Evolutionary conservation across 306 rosid species (phyloP).

Genomic region (Pterocarpus macrocarpus): DNA sequence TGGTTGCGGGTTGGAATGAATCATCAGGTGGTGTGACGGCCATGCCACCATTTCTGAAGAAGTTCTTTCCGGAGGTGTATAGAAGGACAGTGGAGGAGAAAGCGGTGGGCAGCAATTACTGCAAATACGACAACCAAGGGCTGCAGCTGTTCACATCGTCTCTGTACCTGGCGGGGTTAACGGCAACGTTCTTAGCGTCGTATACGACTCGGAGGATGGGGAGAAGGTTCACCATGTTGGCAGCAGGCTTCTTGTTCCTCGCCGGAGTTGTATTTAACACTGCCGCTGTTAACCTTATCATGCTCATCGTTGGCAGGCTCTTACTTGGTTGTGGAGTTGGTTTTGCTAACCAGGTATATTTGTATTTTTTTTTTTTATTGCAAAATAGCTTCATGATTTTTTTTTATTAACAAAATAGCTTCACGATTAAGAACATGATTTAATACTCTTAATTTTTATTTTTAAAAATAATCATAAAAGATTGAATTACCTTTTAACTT

Average conservation of each 20-base stretch:
- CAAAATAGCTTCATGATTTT: no score
- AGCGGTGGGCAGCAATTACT: slow-evolving; percentile 58
- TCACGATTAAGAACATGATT: no score
- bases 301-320: slow-evolving; percentile 74
- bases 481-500: no score
- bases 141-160: slow-evolving; percentile 82
- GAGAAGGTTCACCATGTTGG: slow-evolving; percentile 72
- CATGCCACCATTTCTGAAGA: slow-evolving; percentile 65
- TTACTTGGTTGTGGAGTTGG: slow-evolving; percentile 89
- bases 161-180: slow-evolving; percentile 74
- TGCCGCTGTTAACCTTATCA: slow-evolving; percentile 62
- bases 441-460: no score
- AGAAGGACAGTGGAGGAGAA: slow-evolving; percentile 48
- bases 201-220: slow-evolving; percentile 71
- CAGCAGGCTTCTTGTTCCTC: slow-evolving; percentile 72
- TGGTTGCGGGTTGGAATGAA: neutral
- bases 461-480: no score
- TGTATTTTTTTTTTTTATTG: neutral
- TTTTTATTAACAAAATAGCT: no score
- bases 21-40: slow-evolving; percentile 75
- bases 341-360: slow-evolving; percentile 82
- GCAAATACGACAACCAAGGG: slow-evolving; percentile 72
- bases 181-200: slow-evolving; percentile 71
- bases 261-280: slow-evolving; percentile 61
- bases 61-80: slow-evolving; percentile 72